Conservation (phyloP, 2,329 filamentous ascomycete species). For the Colletotrichum somersetense region DNA sequence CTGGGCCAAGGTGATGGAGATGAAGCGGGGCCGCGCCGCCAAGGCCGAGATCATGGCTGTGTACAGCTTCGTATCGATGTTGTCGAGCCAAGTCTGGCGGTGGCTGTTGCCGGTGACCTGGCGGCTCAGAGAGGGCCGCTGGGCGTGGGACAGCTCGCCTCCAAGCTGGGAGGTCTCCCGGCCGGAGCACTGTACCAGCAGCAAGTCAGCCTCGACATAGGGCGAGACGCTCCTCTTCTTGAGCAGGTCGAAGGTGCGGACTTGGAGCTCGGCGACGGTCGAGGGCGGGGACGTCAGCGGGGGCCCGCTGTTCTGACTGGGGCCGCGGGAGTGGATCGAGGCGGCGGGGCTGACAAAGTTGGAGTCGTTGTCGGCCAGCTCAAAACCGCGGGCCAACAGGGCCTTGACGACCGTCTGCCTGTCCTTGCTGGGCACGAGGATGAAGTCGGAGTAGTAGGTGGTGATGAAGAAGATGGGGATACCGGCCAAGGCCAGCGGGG, state of each 20-base stretch:
- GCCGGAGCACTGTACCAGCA: slow-evolving; percentile 86
- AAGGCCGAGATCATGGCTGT: slow-evolving; percentile 72
- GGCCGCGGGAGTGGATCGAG: slow-evolving; percentile 52
- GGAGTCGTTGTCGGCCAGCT: slow-evolving; percentile 80
- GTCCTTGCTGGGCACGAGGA: slow-evolving; percentile 85
- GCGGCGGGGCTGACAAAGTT: slow-evolving; percentile 71
- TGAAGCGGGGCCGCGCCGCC: slow-evolving; percentile 73
- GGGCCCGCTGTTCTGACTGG: slow-evolving; percentile 57
- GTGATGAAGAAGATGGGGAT: slow-evolving; percentile 99
- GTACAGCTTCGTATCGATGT: slow-evolving; percentile 73
- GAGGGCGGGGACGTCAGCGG: slow-evolving; percentile 82
- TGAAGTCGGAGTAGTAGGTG: slow-evolving; percentile 97
- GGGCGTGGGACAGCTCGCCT: slow-evolving; percentile 52
- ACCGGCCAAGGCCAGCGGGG: slow-evolving; percentile 88
- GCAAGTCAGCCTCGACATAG: slow-evolving; percentile 74
- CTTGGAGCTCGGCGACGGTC: slow-evolving; percentile 82
- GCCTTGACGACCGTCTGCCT: slow-evolving; percentile 81
- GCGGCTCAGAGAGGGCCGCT: slow-evolving; percentile 51
- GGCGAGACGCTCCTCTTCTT: slow-evolving; percentile 81
- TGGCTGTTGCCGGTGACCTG: slow-evolving; percentile 54
- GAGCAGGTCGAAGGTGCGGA: slow-evolving; percentile 86
- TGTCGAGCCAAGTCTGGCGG: slow-evolving; percentile 65
- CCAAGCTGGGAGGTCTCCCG: slow-evolving; percentile 60
- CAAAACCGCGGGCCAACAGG: slow-evolving; percentile 83
- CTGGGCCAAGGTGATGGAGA: slow-evolving; percentile 79